These are phyloP conservation scores for Colletotrichum lindemuthianum DNA, from an alignment of 2,329 filamentous ascomycete species.

Conservation along the genomic window DNA sequence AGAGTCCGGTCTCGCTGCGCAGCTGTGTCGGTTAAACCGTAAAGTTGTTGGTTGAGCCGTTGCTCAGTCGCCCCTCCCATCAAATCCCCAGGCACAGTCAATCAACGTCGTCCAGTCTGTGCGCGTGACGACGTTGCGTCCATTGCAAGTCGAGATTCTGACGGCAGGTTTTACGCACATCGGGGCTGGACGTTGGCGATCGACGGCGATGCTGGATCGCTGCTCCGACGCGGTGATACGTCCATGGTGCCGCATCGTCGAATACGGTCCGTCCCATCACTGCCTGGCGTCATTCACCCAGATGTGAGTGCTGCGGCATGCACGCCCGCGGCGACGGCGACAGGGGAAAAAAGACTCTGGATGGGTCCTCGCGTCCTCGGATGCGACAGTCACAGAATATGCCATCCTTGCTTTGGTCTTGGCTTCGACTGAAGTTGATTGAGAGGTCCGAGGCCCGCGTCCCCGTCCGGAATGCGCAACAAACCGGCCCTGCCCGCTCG, in stretches of 20 bases:
- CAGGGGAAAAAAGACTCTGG: constrained; percentile 13
- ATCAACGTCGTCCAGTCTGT: constrained; percentile 9
- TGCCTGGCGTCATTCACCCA: background rate
- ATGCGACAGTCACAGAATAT: constrained; percentile 21
- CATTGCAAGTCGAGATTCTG: constrained; percentile 8
- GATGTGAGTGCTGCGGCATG: constrained; percentile 6
- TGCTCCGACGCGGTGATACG: constrained; percentile 7
- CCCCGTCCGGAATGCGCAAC: constrained; percentile 22
- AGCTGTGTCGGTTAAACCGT: constrained; percentile 4
- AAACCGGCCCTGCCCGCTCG: constrained; percentile 26
- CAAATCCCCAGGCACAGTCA: no score
- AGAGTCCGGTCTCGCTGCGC: background rate
- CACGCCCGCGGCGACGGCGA: constrained; percentile 12
- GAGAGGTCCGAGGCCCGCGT: constrained; percentile 28
- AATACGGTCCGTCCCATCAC: constrained; percentile 12
- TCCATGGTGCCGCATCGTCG: background rate
- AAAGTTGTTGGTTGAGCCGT: constrained; percentile 1
- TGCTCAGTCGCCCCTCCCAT: no score
- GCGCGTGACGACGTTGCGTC: constrained; percentile 17
- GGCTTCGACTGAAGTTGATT: constrained; percentile 27
- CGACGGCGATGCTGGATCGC: constrained; percentile 3
- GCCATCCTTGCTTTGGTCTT: constrained; percentile 28
- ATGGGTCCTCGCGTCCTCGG: constrained; percentile 16
- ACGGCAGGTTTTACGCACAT: background rate
- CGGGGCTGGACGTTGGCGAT: background rate